Percentiles rank a stretch among this genome's conserved stretches.
Evolutionary conservation across 345 rosid genomes (phyloP).

Genomic region (Chamaenerion angustifolium): DNA sequence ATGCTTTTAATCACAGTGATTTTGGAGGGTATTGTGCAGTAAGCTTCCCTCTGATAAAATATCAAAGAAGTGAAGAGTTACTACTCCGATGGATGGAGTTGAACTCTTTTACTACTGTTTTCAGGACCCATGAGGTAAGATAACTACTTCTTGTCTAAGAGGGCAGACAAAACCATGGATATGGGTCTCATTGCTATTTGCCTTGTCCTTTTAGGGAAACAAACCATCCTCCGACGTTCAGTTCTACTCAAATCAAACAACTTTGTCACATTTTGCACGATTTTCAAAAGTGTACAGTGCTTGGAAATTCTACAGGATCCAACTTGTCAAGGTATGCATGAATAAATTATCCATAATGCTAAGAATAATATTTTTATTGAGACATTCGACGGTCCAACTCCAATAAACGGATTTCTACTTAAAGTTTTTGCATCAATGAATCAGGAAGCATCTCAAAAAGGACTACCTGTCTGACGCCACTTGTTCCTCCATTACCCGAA

Average conservation of each 20-base stretch:
- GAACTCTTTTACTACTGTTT: constrained; percentile 46
- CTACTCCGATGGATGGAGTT: constrained; percentile 72
- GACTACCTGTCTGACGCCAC: constrained; percentile 63
- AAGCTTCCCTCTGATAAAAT: constrained; percentile 38
- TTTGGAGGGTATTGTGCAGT: constrained; percentile 63
- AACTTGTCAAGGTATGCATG: constrained; percentile 48
- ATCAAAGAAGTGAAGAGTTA: constrained; percentile 49
- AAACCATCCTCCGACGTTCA: constrained; percentile 48
- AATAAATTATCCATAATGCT: too few species aligned
- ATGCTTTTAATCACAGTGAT: constrained; percentile 63
- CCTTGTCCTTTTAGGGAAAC: constrained; percentile 32
- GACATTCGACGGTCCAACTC: too few species aligned
- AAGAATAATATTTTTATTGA: too few species aligned
- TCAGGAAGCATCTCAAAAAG: constrained; percentile 50
- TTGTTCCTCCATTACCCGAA: constrained; percentile 55
- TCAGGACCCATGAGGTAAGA: constrained; percentile 66
- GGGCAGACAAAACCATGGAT: constrained; percentile 5
- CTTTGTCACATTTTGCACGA: constrained; percentile 46
- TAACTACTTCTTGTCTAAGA: neutral
- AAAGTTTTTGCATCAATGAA: too few species aligned
- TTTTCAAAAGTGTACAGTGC: constrained; percentile 54
- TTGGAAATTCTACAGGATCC: constrained; percentile 55
- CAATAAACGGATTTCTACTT: too few species aligned
- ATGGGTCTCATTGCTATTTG: neutral
- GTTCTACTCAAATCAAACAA: constrained; percentile 41